Percentiles rank a stretch among this genome's conserved stretches.
These are phyloP conservation scores for Aspergillus sclerotiicarbonarius DNA, from an alignment of 495 filamentous ascomycete species.

Conservation along the genomic window DNA sequence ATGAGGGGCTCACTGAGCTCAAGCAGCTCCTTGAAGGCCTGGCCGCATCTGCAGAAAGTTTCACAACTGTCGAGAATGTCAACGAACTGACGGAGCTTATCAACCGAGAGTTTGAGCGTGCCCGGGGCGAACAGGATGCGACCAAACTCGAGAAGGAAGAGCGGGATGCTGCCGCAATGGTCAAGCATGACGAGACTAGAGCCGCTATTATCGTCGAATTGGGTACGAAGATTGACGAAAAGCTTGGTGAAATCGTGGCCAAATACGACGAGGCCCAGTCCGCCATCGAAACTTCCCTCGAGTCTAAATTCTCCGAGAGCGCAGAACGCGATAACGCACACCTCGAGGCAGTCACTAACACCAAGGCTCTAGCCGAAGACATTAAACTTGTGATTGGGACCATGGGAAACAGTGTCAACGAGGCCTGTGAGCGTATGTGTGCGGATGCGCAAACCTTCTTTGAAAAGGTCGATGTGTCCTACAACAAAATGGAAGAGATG, in stretches of 20 bases:
- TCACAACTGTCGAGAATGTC: constrained; percentile 59
- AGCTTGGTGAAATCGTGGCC: constrained; percentile 69
- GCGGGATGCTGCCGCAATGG: constrained; percentile 65
- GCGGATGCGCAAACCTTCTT: constrained; percentile 83
- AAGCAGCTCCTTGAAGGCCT: constrained; percentile 61
- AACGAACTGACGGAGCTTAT: constrained; percentile 79
- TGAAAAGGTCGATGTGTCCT: constrained; percentile 71
- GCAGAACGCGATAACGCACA: constrained; percentile 65
- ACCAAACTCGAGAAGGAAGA: constrained; percentile 74
- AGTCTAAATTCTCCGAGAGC: constrained; percentile 65
- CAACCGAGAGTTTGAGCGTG: constrained; percentile 77
- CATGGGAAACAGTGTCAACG: constrained; percentile 77
- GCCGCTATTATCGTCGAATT: constrained; percentile 56
- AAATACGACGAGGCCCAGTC: constrained; percentile 82
- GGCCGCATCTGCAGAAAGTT: constrained; percentile 57
- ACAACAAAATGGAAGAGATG: constrained; percentile 72
- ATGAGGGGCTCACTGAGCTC: constrained; percentile 53
- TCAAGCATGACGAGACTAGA: constrained; percentile 64
- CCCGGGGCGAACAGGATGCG: constrained; percentile 64
- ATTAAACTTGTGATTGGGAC: constrained; percentile 79
- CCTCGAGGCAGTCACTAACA: constrained; percentile 65
- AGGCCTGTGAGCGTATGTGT: constrained; percentile 77
- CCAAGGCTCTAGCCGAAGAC: constrained; percentile 79
- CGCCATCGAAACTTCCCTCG: constrained; percentile 62
- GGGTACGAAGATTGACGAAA: constrained; percentile 70